These are phyloP conservation scores for Xylaria flabelliformis DNA, from an alignment of 495 filamentous ascomycete species.

Conservation along the genomic window DNA sequence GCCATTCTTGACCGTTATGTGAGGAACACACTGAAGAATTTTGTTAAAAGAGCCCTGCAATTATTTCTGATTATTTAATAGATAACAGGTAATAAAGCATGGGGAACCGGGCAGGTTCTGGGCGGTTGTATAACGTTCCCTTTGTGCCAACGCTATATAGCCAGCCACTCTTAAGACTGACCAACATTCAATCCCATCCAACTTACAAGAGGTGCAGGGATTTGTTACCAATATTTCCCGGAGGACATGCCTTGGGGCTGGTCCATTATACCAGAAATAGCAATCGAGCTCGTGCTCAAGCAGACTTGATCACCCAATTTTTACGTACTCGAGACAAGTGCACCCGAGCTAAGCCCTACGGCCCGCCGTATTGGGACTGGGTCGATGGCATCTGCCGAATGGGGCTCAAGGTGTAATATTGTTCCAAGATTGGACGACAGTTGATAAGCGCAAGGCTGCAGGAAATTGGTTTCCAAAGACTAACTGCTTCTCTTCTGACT, in stretches of 20 bases:
- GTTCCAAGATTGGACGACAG: neutral
- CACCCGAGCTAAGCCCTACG: constrained; percentile 29
- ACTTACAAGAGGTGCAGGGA: constrained; percentile 2
- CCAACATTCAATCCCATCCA: neutral
- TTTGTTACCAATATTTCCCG: neutral
- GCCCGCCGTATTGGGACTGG: constrained; percentile 25
- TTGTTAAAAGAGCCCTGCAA: neutral
- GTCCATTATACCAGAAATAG: constrained; percentile 20
- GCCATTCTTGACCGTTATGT: neutral
- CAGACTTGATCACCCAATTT: constrained; percentile 27
- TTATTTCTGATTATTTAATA: neutral
- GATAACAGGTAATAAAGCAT: neutral
- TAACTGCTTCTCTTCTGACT: neutral
- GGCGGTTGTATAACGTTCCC: neutral
- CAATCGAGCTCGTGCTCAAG: constrained; percentile 26
- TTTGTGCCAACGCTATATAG: neutral
- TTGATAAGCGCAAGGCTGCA: constrained; percentile 12
- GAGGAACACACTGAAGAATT: neutral
- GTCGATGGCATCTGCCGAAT: constrained; percentile 23
- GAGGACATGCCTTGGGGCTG: neutral
- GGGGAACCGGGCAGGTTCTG: neutral
- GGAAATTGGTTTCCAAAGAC: neutral
- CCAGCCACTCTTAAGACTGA: neutral
- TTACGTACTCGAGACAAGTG: constrained; percentile 29
- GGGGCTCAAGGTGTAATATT: constrained; percentile 10